Evolutionary conservation across 2,329 filamentous ascomycete species (phyloP).

Genomic region (Xylaria sp.): DNA sequence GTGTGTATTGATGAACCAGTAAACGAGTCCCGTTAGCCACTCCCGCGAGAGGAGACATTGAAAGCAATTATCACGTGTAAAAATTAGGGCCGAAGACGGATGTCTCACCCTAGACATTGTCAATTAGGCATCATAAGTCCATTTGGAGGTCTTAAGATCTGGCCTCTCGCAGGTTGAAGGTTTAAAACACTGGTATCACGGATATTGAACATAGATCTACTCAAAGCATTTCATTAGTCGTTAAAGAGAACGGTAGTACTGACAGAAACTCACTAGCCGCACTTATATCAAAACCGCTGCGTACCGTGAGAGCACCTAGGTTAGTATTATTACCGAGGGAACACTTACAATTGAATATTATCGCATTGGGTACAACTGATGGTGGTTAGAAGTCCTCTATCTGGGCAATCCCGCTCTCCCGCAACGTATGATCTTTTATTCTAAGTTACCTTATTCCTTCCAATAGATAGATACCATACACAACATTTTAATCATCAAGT

Average conservation of each 20-base stretch:
- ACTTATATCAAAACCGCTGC: neutral
- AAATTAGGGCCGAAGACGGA: constrained; percentile 11
- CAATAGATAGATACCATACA: neutral
- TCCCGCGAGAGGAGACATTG: neutral
- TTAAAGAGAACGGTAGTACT: neutral
- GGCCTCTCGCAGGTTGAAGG: neutral
- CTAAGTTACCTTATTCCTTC: neutral
- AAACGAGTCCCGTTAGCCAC: neutral
- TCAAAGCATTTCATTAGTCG: neutral
- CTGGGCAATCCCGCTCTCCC: constrained; percentile 4
- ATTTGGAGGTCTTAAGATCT: neutral
- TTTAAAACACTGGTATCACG: constrained; percentile 6
- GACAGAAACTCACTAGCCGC: neutral
- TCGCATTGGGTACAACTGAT: neutral
- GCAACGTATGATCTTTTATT: neutral
- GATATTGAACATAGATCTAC: neutral
- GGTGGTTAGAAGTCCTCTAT: neutral
- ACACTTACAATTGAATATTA: neutral
- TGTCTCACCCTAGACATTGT: constrained; percentile 6
- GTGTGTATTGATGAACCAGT: neutral
- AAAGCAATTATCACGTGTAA: constrained; percentile 18
- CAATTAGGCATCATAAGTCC: neutral
- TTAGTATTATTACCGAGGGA: neutral
- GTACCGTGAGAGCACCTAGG: neutral
- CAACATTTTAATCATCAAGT: neutral